phyloP scores from a whole-genome alignment of 2,329 filamentous ascomycete species.

The Ophiostoma perfectum region DNA sequence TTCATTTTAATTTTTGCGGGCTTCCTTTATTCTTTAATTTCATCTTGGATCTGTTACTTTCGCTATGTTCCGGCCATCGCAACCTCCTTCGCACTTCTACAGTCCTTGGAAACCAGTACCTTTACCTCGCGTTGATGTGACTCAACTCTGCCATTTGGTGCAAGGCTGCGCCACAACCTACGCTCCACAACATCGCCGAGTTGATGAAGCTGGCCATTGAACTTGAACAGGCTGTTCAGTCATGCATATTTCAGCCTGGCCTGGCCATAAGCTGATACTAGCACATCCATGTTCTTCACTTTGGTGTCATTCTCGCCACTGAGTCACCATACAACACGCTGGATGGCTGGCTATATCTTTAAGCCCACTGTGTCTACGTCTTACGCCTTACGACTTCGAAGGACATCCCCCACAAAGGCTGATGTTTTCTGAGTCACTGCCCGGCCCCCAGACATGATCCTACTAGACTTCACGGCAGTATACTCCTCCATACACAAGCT shows the following conservation, averaged over 20 bases:
- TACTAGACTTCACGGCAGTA: too few species aligned
- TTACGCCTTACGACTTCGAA: too few species aligned
- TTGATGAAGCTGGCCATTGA: not conserved
- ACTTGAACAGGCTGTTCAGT: not conserved
- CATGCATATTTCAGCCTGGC: not conserved
- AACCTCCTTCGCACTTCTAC: too few species aligned
- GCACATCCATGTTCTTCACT: not conserved
- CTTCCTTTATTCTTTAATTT: too few species aligned
- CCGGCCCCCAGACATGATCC: not conserved
- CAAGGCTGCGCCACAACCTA: not conserved
- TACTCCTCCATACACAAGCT: not conserved
- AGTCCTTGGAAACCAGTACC: too few species aligned
- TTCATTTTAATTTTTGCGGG: not conserved
- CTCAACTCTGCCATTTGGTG: too few species aligned
- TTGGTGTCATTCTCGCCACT: not conserved
- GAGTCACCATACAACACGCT: not conserved
- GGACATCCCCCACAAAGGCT: not conserved
- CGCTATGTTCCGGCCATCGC: too few species aligned
- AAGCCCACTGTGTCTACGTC: too few species aligned
- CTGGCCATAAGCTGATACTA: not conserved
- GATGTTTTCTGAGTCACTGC: conserved; percentile 17
- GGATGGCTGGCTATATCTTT: too few species aligned
- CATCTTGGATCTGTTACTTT: too few species aligned
- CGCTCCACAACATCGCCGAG: not conserved
- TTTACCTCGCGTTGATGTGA: too few species aligned